A percentile compares a stretch with the other conserved stretches of the same genome.
Evolutionary conservation across 1,284 basidiomycete genomes (phyloP).

Genomic region (Fomitopsis schrenkii): DNA sequence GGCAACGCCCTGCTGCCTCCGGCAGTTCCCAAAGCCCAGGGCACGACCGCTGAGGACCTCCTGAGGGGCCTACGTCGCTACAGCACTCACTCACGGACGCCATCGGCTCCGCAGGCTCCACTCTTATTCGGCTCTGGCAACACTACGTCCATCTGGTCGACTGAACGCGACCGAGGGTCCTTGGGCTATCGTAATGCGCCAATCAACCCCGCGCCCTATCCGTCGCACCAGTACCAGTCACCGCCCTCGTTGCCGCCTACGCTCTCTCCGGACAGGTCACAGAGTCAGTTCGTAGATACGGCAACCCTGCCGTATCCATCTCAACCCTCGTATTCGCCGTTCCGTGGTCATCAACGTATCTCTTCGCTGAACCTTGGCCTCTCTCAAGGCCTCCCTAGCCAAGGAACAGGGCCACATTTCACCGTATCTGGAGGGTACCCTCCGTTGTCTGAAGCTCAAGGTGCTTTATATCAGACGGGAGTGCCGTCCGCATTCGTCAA

Average conservation of each 20-base stretch:
- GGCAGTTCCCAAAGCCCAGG: constrained; percentile 12
- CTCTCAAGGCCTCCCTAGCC: constrained; percentile 9
- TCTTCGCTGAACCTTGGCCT: constrained; percentile 17
- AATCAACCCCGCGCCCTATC: constrained; percentile 2
- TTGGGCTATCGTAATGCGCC: constrained; percentile 9
- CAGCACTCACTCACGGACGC: constrained; percentile 24
- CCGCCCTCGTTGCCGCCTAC: background rate
- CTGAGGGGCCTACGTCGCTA: constrained; percentile 38
- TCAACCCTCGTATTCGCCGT: constrained; percentile 9
- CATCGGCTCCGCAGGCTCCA: constrained; percentile 23
- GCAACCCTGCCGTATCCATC: background rate
- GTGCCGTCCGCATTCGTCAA: constrained; percentile 18
- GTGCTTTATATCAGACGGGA: constrained; percentile 13
- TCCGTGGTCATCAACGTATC: constrained; percentile 16
- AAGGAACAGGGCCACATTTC: constrained; percentile 1
- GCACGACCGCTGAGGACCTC: constrained; percentile 60
- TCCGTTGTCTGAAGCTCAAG: constrained; percentile 10
- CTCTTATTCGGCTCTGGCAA: constrained; percentile 27
- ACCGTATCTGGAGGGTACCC: constrained; percentile 14
- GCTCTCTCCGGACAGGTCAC: constrained; percentile 10
- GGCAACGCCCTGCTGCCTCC: constrained; percentile 8
- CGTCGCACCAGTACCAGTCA: constrained; percentile 4
- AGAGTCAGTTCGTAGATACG: constrained; percentile 10
- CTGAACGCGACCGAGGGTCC: constrained; percentile 8
- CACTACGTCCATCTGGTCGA: constrained; percentile 28